Evolutionary conservation across 129 eudicot genomes (phyloP).

Genomic region (Tanacetum coccineum): DNA sequence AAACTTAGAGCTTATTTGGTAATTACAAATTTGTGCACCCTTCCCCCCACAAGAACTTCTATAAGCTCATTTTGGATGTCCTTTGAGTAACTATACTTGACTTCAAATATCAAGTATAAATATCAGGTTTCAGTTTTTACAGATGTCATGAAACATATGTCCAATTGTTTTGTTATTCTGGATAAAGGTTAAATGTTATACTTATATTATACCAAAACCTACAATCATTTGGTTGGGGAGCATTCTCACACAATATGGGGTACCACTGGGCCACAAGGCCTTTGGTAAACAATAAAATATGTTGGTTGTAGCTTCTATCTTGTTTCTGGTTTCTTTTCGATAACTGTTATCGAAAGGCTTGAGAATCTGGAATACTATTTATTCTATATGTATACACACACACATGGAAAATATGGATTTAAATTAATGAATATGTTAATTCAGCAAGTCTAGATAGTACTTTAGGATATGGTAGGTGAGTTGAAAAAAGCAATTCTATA

Average conservation of each 20-base stretch:
- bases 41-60: background rate
- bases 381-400: too few relatives aligned
- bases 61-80: background rate
- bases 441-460: too few relatives aligned
- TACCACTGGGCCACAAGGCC: too few relatives aligned
- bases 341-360: background rate
- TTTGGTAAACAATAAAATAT: too few relatives aligned
- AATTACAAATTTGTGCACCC: background rate
- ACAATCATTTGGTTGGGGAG: background rate
- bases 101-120: slow-evolving; percentile 4
- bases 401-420: too few relatives aligned
- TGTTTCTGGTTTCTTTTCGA: background rate
- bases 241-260: too few relatives aligned
- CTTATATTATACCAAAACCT: too few relatives aligned
- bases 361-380: background rate
- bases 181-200: too few relatives aligned
- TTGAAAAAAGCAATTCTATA: background rate
- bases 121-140: background rate
- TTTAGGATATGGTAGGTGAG: too few relatives aligned
- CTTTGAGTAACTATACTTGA: slow-evolving; percentile 10
- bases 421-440: too few relatives aligned
- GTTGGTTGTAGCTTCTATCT: background rate
- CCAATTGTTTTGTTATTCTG: background rate
- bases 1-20: background rate
- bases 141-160: background rate